Conservation (phyloP, 495 filamentous ascomycete genomes). For the Hypoxylon fragiforme region DNA sequence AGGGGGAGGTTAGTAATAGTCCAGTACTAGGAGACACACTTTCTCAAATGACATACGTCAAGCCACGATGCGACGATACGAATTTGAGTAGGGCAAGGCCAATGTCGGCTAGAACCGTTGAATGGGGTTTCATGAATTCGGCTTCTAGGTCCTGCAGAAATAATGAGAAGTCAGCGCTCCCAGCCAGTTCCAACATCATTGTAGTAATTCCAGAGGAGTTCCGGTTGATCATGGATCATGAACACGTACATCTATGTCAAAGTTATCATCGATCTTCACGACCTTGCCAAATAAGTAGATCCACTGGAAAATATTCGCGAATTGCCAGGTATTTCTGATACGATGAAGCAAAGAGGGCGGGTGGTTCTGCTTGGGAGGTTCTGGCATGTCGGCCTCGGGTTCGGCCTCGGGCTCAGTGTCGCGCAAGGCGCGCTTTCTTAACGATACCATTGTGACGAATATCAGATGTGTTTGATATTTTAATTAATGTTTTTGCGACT, state of each 20-base stretch:
- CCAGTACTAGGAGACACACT: neutral
- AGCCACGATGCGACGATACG: constrained; percentile 88
- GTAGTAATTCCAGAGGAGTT: too few relatives aligned
- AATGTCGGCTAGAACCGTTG: constrained; percentile 74
- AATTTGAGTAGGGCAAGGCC: constrained; percentile 89
- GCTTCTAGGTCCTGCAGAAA: constrained; percentile 76
- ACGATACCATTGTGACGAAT: constrained; percentile 51
- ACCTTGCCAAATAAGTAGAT: constrained; percentile 84
- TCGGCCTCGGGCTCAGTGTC: constrained; percentile 61
- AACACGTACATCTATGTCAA: constrained; percentile 75
- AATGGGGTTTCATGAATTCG: constrained; percentile 80
- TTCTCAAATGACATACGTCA: constrained; percentile 66
- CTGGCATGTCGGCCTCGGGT: constrained; percentile 43
- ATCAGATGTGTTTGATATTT: neutral
- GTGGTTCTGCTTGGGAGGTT: constrained; percentile 55
- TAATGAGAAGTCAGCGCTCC: constrained; percentile 27
- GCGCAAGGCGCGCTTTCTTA: constrained; percentile 71
- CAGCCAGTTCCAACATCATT: too few relatives aligned
- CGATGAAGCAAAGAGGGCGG: constrained; percentile 61
- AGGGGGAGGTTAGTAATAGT: constrained; percentile 19
- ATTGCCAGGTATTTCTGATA: constrained; percentile 90
- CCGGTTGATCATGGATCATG: neutral
- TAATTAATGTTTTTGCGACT: neutral
- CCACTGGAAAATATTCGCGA: constrained; percentile 92
- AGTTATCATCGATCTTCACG: constrained; percentile 83